phyloP scores from a whole-genome alignment of 2,329 filamentous ascomycete species.

The Nothophoma quercina region DNA sequence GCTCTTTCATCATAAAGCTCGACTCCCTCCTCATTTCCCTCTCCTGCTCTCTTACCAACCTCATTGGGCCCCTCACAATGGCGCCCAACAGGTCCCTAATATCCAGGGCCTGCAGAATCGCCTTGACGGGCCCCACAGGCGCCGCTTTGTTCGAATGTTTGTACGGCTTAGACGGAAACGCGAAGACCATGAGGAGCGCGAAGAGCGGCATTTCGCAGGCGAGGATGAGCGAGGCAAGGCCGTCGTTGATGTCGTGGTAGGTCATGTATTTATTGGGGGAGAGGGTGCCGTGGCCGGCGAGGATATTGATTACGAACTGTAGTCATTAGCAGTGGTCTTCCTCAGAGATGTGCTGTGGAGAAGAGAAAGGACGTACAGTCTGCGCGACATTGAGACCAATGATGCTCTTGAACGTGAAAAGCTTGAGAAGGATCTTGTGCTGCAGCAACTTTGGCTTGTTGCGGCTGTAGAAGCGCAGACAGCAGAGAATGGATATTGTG shows the following conservation, averaged over 20 bases:
- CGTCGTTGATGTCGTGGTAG: slow-evolving; percentile 39
- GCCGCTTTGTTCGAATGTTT: slow-evolving; percentile 21
- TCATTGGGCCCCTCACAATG: slow-evolving; percentile 42
- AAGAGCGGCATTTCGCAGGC: slow-evolving; percentile 46
- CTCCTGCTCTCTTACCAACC: slow-evolving; percentile 39
- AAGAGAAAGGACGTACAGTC: slow-evolving; percentile 27
- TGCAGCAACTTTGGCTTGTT: slow-evolving; percentile 30
- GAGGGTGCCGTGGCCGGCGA: slow-evolving; percentile 31
- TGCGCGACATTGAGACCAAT: slow-evolving; percentile 41
- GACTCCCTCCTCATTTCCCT: slow-evolving; percentile 23
- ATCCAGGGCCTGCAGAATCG: slow-evolving; percentile 38
- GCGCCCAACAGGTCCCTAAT: slow-evolving; percentile 37
- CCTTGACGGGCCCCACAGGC: slow-evolving; percentile 25
- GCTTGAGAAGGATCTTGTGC: slow-evolving; percentile 39
- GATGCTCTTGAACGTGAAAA: slow-evolving; percentile 43
- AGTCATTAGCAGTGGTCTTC: not conserved
- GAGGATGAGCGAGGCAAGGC: slow-evolving; percentile 38
- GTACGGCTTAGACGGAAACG: slow-evolving; percentile 37
- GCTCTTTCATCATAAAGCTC: slow-evolving; percentile 1
- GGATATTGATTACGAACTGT: slow-evolving; percentile 42
- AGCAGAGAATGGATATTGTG: slow-evolving; percentile 28
- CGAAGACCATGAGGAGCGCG: slow-evolving; percentile 34
- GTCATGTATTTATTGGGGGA: slow-evolving; percentile 37
- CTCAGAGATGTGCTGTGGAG: not conserved
- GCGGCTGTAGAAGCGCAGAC: slow-evolving; percentile 35